These are phyloP conservation scores for Trypanosoma melophagium DNA, from an alignment of 208 protist genomes.

Conservation along the genomic window DNA sequence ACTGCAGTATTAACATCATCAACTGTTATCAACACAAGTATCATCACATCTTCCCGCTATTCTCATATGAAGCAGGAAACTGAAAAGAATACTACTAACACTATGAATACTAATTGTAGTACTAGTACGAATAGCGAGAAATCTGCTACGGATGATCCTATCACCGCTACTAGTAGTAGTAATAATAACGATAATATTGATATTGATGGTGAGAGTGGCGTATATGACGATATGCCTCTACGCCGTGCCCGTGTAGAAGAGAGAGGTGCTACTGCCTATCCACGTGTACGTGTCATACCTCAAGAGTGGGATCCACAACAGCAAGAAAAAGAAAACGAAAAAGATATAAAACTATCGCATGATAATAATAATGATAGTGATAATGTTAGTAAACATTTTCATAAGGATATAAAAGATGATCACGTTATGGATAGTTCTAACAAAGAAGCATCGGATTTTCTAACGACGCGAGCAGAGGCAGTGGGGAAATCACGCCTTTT, in stretches of 20 bases:
- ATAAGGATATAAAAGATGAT: too few species aligned
- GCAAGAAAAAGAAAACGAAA: background rate
- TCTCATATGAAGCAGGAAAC: background rate
- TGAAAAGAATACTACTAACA: background rate
- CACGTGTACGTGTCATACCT: slow-evolving; percentile 2
- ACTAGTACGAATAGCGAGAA: too few species aligned
- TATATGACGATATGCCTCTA: background rate
- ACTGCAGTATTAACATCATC: background rate
- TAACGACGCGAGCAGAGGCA: slow-evolving; percentile 57
- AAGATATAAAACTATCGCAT: background rate
- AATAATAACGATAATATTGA: too few species aligned
- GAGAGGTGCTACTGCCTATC: background rate
- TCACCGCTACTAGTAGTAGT: too few species aligned
- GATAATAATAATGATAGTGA: background rate
- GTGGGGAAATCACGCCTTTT: slow-evolving; percentile 34
- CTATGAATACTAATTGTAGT: too few species aligned
- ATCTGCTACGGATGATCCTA: too few species aligned
- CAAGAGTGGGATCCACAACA: background rate
- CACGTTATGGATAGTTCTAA: too few species aligned
- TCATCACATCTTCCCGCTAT: slow-evolving; percentile 1
- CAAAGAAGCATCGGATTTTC: slow-evolving; percentile 64
- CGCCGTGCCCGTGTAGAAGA: background rate
- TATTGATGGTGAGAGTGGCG: background rate
- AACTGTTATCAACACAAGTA: background rate
- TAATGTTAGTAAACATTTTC: background rate